Evolutionary conservation across 176 grass and related monocot genomes (phyloP), one percentile per base, ranked within the genome.

Genomic region (Triticum monococcum): DNA sequence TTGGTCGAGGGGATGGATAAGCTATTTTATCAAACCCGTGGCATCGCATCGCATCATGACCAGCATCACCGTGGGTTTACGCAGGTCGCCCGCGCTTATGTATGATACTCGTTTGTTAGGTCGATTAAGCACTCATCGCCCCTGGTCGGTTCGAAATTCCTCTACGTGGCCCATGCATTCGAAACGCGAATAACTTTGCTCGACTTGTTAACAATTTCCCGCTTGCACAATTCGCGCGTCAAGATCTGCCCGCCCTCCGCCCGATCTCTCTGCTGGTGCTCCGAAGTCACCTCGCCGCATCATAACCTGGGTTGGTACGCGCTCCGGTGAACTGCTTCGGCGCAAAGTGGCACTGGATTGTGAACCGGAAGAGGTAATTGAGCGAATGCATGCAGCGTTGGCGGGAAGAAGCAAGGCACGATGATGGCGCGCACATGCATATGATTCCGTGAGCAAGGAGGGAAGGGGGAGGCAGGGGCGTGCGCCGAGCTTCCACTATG

Each of bases 401-500:
- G 5, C 37, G 11, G 37, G 60, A 7, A 63, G 57, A 68, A 37
- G 35, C 35, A 36, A 36, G 80, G 45, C 46, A 68, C 13, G 65
- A 60, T 41, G 52, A 70, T 70, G 35, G 33, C 9, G 32, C 66
- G 14, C 66, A 48, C 45, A 48, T 14, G 32, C 67, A 35, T 38
- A 41, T 36, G 66, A 35, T 36, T 33, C 66, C 30, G 30, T 33
- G 66, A 69, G 9, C 8, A 32, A 33, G 31, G 65, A 68, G 7
- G 32, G 65, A 68, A 14, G 32, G 18, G 8, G 28, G 7, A 50
- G 75, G 82, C 83, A 70, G 24, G 13, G 65, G 30, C 37, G 40
- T 4, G 79, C 79, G 63, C 88, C 64, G 83, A 89, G 82, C 54
- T 64, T 75, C 84, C 88, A 78, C 88, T 40, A 83, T 78, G 88